Evolutionary conservation across 352 stramenopile species (phyloP), one percentile per base, ranked within the genome.

Genomic region (Phytophthora pini): DNA sequence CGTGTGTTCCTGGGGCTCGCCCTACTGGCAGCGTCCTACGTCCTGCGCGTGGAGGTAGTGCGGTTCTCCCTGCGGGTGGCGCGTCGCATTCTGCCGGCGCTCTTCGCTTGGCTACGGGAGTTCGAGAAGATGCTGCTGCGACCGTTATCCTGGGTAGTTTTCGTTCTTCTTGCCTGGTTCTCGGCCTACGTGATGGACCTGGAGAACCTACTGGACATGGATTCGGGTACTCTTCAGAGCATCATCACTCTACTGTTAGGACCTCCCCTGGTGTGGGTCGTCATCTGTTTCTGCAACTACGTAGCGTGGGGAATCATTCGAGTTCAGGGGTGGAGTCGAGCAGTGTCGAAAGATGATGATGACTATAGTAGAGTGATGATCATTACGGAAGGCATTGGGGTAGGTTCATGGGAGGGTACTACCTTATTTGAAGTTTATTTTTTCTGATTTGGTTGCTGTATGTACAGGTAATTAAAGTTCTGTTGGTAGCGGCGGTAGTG

Each of bases 361-460:
- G 85, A 94, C 69, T 92, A 93, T 58, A 92, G 84, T 70, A 72
- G 87, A 48, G 80, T 93, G 11, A 90, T 95, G 87, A 94, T 95
- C 71, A 84, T 95, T 60, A 93, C 85, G 0, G 87, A 95, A 56
- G 82, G 85, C 49, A 93, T 95, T 65, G 80, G 77, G 15, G 87
- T 89, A 73, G 27, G 62, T 55, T 36, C 17, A 11, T 54, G 32
- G n/a, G 64, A 32, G 3, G 40, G 10, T 54, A 17, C 12, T 40
- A 17, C 12, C 5, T 24, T 15, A n/a, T 52, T 36, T 5, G 29
- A 12, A 40, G 39, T 32, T 17, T 17, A n/a, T 17, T 41, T 40
- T 51, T 61, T 52, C 15, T 38, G 50, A 13, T 20, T 12, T 24
- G 48, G 12, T 24, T 61, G 1, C 15, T 43, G 61, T 34, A 56